Conservation (phyloP, 2,329 filamentous ascomycete species). For the Colletotrichum sojae region DNA sequence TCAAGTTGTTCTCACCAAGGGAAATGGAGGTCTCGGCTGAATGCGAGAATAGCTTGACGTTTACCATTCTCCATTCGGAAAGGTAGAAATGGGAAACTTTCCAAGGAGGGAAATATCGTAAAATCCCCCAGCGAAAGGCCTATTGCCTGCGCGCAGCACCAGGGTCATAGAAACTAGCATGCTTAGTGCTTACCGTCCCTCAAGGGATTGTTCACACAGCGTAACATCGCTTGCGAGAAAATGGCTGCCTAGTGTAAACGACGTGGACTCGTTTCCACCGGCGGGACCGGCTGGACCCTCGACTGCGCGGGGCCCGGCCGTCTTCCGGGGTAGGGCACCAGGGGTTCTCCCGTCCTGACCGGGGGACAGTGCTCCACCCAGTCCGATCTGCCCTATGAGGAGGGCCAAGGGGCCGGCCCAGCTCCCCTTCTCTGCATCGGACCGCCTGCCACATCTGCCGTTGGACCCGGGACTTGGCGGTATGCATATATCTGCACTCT, state of each 20-base stretch:
- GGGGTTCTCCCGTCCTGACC: not conserved
- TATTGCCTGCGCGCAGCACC: too few relatives aligned
- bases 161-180: not conserved
- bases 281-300: constrained; percentile 5
- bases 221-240: not conserved
- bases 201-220: not conserved
- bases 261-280: not conserved
- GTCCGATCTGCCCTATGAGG: constrained; percentile 14
- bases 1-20: too few relatives aligned
- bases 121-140: not conserved
- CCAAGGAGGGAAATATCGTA: not conserved
- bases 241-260: not conserved
- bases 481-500: not conserved
- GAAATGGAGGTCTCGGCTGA: too few relatives aligned
- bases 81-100: too few relatives aligned
- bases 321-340: not conserved
- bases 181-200: constrained; percentile 15
- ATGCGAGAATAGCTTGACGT: too few relatives aligned
- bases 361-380: not conserved
- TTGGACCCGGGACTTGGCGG: not conserved
- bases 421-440: constrained; percentile 1
- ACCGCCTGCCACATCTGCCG: constrained; percentile 12
- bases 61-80: too few relatives aligned
- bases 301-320: not conserved
- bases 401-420: not conserved